phyloP scores from a whole-genome alignment of 495 filamentous ascomycete species.

The Penicillium bovifimosum region DNA sequence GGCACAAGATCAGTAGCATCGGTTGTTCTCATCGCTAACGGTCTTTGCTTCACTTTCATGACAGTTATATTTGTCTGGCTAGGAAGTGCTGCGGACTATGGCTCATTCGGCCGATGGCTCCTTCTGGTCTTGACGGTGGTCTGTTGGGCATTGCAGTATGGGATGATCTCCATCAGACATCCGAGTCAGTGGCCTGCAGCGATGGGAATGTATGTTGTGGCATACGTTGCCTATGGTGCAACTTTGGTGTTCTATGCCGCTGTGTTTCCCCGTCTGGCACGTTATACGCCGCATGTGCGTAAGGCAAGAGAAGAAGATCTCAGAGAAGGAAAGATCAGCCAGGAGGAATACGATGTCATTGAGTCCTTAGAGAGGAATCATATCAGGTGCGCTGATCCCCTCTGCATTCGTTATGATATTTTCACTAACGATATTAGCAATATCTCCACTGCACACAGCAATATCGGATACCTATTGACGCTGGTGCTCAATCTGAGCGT shows the following conservation, averaged over 20 bases:
- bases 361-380: conserved; percentile 47
- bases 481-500: conserved; percentile 44
- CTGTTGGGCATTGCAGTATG: conserved; percentile 46
- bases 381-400: conserved; percentile 27
- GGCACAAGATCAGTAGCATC: conserved; percentile 41
- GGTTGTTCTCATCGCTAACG: conserved; percentile 45
- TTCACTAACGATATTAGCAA: conserved; percentile 22
- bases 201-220: conserved; percentile 45
- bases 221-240: conserved; percentile 44
- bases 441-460: conserved; percentile 46
- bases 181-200: conserved; percentile 44
- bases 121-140: conserved; percentile 41
- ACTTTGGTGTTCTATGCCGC: conserved; percentile 48
- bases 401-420: too few relatives aligned
- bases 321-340: conserved; percentile 35
- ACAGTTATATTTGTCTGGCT: conserved; percentile 46
- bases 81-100: conserved; percentile 47
- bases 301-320: conserved; percentile 44
- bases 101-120: conserved; percentile 46
- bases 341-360: conserved; percentile 41
- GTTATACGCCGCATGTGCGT: conserved; percentile 44
- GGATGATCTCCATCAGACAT: conserved; percentile 39
- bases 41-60: conserved; percentile 48
- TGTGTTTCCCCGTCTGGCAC: conserved; percentile 41
- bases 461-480: conserved; percentile 44